Percentiles rank a stretch among this genome's conserved stretches.
phyloP scores from a whole-genome alignment of 306 rosid genomes.

The Cicer chorassanicum region DNA sequence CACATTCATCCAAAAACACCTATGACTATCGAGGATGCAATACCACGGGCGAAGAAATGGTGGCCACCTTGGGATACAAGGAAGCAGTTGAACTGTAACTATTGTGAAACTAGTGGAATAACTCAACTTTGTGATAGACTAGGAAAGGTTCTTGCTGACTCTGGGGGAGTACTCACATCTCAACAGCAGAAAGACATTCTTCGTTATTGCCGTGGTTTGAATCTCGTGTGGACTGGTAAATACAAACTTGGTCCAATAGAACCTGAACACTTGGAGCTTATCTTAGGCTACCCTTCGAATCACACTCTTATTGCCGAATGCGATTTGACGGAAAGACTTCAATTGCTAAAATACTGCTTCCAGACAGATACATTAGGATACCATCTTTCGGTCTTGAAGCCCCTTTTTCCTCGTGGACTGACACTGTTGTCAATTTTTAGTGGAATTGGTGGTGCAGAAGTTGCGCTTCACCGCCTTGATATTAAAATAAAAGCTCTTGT shows the following conservation, averaged over 20 bases:
- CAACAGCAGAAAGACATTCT: constrained; percentile 72
- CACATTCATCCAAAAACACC: constrained; percentile 66
- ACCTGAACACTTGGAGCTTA: constrained; percentile 68
- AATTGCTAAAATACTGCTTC: constrained; percentile 65
- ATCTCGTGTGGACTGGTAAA: constrained; percentile 81
- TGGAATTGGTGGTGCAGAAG: constrained; percentile 89
- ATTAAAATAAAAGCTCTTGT: constrained; percentile 72
- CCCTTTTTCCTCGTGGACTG: constrained; percentile 71
- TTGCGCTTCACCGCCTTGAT: constrained; percentile 77
- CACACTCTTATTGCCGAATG: constrained; percentile 63
- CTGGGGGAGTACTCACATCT: constrained; percentile 57
- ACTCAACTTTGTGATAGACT: constrained; percentile 70
- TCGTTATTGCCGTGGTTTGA: constrained; percentile 60
- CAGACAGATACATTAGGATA: constrained; percentile 88
- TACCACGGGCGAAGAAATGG: constrained; percentile 75
- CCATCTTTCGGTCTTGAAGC: constrained; percentile 73
- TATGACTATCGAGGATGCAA: constrained; percentile 73
- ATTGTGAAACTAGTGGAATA: constrained; percentile 64
- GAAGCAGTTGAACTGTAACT: constrained; percentile 67
- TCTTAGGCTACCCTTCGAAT: constrained; percentile 78
- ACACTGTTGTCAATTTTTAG: constrained; percentile 71
- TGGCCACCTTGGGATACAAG: constrained; percentile 97
- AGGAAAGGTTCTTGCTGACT: constrained; percentile 53
- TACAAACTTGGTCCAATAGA: constrained; percentile 63
- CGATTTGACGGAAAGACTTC: constrained; percentile 64